Evolutionary conservation across 208 protist species (phyloP).

Genomic region (Wallacemonas sp.): DNA sequence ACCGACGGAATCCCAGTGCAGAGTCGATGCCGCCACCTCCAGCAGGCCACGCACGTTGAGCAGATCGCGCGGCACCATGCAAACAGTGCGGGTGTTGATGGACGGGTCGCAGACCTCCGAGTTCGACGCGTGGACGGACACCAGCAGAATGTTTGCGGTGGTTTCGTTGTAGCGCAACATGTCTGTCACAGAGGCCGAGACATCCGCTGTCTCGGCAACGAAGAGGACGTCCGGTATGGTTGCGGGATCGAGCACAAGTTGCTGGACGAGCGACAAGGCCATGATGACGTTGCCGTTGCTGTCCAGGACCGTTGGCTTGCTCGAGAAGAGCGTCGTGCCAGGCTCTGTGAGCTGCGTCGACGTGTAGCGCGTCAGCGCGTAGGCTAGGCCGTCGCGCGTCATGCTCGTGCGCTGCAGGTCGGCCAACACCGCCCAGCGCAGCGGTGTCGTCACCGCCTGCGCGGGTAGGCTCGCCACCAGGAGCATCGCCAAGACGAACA

Average conservation of each 20-base stretch:
- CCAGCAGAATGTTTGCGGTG: slow-evolving; percentile 43
- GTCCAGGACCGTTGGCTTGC: slow-evolving; percentile 41
- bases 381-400: slow-evolving; percentile 20
- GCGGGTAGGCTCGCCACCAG: neutral
- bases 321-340: slow-evolving; percentile 23
- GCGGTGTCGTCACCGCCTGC: neutral
- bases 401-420: slow-evolving; percentile 49
- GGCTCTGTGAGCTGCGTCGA: slow-evolving; percentile 10
- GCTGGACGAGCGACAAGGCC: slow-evolving; percentile 44
- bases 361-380: slow-evolving; percentile 29
- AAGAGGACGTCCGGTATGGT: slow-evolving; percentile 63
- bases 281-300: slow-evolving; percentile 59
- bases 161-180: slow-evolving; percentile 43
- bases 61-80: slow-evolving; percentile 73
- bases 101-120: slow-evolving; percentile 51
- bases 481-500: neutral
- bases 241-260: slow-evolving; percentile 24
- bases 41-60: slow-evolving; percentile 69
- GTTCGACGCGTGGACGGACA: slow-evolving; percentile 68
- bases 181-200: slow-evolving; percentile 61
- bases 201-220: slow-evolving; percentile 62
- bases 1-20: slow-evolving; percentile 74
- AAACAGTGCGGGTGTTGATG: slow-evolving; percentile 62
- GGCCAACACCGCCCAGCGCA: slow-evolving; percentile 53
- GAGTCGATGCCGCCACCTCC: slow-evolving; percentile 52